These are phyloP conservation scores for Aphanomyces astaci DNA, from an alignment of 352 stramenopile genomes.

Conservation along the genomic window DNA sequence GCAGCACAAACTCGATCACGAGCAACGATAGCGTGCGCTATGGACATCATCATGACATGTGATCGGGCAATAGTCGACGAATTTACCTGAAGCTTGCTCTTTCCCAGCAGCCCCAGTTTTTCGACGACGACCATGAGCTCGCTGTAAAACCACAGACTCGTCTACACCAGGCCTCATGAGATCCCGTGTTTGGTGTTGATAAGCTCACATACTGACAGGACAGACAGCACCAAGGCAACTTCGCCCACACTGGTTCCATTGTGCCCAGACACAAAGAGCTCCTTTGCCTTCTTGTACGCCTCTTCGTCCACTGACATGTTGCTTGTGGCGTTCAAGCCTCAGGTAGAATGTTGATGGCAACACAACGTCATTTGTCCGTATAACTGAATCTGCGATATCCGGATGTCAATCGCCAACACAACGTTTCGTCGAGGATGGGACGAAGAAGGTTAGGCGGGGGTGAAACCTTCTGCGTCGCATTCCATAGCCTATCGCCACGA, in stretches of 20 bases:
- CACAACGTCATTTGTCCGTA: background rate
- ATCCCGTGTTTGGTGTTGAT: no score
- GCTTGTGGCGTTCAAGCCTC: background rate
- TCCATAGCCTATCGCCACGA: background rate
- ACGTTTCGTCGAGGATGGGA: background rate
- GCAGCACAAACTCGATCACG: constrained; percentile 62
- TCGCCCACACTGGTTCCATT: constrained; percentile 60
- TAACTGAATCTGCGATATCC: background rate
- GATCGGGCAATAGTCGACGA: background rate
- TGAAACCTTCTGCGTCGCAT: background rate
- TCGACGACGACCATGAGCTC: constrained; percentile 70
- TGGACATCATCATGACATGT: no score
- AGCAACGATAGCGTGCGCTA: constrained; percentile 35
- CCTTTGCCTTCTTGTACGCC: constrained; percentile 78
- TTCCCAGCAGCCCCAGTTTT: background rate
- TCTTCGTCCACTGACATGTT: constrained; percentile 34
- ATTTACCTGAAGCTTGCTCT: constrained; percentile 15
- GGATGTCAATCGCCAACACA: background rate
- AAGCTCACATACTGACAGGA: constrained; percentile 44
- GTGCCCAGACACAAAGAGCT: constrained; percentile 65
- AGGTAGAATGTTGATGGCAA: background rate
- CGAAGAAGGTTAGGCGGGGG: background rate
- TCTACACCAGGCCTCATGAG: background rate
- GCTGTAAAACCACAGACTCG: constrained; percentile 44
- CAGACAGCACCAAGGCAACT: constrained; percentile 66